Percentiles rank a stretch among this genome's conserved stretches.
Evolutionary conservation across 768 basidiomycete genomes (phyloP).

Genomic region (Lactarius tabidus): DNA sequence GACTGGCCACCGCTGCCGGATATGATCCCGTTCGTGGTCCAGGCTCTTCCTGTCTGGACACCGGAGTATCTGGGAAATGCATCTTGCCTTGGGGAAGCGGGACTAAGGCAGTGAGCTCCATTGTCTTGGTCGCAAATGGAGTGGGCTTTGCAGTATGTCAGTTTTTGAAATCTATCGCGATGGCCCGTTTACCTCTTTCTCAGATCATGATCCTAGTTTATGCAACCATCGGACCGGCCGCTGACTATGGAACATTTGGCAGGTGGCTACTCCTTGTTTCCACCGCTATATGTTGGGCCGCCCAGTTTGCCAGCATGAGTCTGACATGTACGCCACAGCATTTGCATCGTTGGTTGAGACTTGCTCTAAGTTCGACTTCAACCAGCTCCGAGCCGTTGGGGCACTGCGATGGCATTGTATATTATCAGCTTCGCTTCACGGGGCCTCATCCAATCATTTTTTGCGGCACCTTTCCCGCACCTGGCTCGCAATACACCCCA

Average conservation of each 20-base stretch:
- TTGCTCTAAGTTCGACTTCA: no score
- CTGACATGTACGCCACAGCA: constrained; percentile 51
- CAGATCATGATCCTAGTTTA: constrained; percentile 75
- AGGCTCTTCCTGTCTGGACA: constrained; percentile 58
- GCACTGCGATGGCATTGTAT: constrained; percentile 70
- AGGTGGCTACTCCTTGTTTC: constrained; percentile 69
- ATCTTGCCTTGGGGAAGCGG: constrained; percentile 75
- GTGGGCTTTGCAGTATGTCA: constrained; percentile 63
- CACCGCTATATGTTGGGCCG: constrained; percentile 73
- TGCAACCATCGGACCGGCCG: constrained; percentile 65
- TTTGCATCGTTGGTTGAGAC: not conserved
- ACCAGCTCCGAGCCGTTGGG: constrained; percentile 64
- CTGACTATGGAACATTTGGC: constrained; percentile 73
- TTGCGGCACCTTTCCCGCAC: constrained; percentile 53
- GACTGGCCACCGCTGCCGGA: constrained; percentile 62
- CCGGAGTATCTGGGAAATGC: constrained; percentile 59
- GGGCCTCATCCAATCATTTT: constrained; percentile 56
- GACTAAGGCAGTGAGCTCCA: constrained; percentile 66
- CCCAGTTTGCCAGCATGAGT: constrained; percentile 72
- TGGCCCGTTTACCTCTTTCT: not conserved
- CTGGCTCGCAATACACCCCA: constrained; percentile 74
- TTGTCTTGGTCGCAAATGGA: constrained; percentile 74
- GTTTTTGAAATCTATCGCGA: no score
- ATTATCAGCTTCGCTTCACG: constrained; percentile 78
- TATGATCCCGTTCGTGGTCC: constrained; percentile 65